Evolutionary conservation across 306 rosid species (phyloP).

Genomic region (Abrus pulchellus): DNA sequence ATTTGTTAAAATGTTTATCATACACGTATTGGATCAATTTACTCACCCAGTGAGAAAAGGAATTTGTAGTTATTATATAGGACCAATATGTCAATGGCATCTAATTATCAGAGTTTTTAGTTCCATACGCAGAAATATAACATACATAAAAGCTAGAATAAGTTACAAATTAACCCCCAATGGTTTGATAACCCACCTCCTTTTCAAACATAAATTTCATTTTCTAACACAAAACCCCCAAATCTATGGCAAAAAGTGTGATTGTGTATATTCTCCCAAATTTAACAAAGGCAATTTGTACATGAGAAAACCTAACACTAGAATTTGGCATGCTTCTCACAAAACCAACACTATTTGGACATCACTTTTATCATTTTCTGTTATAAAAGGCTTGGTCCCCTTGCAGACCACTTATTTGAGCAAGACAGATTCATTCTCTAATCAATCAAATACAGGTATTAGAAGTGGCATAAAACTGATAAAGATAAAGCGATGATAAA

Average conservation of each 20-base stretch:
- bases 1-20: neutral
- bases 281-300: neutral
- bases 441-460: conserved; percentile 27
- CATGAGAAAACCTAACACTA: neutral
- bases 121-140: neutral
- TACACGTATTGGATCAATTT: neutral
- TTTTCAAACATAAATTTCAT: neutral
- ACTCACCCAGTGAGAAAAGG: neutral
- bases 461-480: conserved; percentile 20
- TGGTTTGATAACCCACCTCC: too few species aligned
- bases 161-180: neutral
- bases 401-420: conserved; percentile 2
- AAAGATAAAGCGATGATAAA: conserved; percentile 7
- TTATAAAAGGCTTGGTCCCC: conserved; percentile 2
- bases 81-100: conserved; percentile 5
- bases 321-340: neutral
- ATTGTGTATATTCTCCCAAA: neutral
- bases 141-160: neutral
- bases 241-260: neutral
- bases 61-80: neutral
- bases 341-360: neutral
- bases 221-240: neutral
- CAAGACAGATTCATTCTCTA: conserved; percentile 27
- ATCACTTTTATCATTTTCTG: conserved; percentile 22
- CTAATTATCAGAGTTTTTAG: neutral